Conservation (phyloP, 2,329 filamentous ascomycete species). For the Fusarium abutilonis region DNA sequence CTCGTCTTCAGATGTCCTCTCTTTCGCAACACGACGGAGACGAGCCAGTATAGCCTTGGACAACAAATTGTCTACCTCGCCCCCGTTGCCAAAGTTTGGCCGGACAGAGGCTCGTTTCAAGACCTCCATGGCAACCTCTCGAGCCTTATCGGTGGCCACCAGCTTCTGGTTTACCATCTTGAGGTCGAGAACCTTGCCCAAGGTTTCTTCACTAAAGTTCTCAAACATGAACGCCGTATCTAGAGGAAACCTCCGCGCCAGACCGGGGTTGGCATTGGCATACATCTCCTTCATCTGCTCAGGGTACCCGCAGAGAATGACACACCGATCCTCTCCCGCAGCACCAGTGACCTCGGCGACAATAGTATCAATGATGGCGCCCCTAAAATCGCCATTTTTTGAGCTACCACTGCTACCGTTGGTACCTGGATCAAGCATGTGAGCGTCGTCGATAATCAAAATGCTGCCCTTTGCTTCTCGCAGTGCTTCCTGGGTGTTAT, state of each 20-base stretch:
- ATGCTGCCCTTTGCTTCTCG: constrained; percentile 74
- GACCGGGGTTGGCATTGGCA: constrained; percentile 75
- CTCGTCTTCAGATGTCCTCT: constrained; percentile 31
- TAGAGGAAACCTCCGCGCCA: constrained; percentile 73
- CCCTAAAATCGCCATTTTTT: constrained; percentile 60
- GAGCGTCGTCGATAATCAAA: constrained; percentile 81
- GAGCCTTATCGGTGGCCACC: constrained; percentile 62
- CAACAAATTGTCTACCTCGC: constrained; percentile 71
- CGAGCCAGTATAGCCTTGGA: constrained; percentile 42
- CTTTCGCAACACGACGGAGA: constrained; percentile 40
- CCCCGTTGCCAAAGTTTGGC: constrained; percentile 79
- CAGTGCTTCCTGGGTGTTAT: constrained; percentile 75
- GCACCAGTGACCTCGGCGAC: constrained; percentile 77
- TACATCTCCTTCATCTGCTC: constrained; percentile 78
- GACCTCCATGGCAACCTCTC: constrained; percentile 66
- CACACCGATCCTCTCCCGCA: constrained; percentile 76
- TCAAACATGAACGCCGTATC: constrained; percentile 73
- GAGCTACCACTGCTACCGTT: constrained; percentile 46
- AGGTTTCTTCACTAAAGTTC: constrained; percentile 69
- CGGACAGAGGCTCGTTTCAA: constrained; percentile 69
- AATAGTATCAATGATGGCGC: constrained; percentile 77
- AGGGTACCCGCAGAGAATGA: constrained; percentile 76
- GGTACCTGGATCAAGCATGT: constrained; percentile 65
- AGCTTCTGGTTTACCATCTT: constrained; percentile 70
- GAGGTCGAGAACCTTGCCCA: constrained; percentile 69